Evolutionary conservation across 148 eudicot genomes (phyloP).

Genomic region (Rhododendron vialii): DNA sequence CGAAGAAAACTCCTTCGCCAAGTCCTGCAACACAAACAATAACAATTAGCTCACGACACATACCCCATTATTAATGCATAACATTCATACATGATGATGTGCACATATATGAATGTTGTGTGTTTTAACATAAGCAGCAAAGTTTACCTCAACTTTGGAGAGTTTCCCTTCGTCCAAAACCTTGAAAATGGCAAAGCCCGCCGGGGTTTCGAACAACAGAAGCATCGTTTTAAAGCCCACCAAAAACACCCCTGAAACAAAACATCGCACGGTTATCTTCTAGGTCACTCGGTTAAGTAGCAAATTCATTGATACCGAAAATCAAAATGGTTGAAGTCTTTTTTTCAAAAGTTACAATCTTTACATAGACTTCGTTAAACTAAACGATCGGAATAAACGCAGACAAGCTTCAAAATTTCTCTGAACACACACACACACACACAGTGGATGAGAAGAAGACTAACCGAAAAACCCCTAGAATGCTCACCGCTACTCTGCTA

Average conservation of each 20-base stretch:
- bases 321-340: neutral
- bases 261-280: neutral
- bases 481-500: neutral
- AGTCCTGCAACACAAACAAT: slow-evolving; percentile 48
- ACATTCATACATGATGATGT: no score
- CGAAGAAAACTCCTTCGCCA: slow-evolving; percentile 58
- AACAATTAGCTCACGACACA: neutral
- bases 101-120: neutral
- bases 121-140: no score
- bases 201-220: slow-evolving; percentile 79
- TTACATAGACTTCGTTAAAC: neutral
- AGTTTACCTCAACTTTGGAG: slow-evolving; percentile 61
- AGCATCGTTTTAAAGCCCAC: slow-evolving; percentile 38
- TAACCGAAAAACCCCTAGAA: neutral
- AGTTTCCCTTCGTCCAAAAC: slow-evolving; percentile 88
- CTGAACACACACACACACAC: no score
- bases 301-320: neutral
- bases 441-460: neutral
- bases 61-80: neutral
- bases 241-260: slow-evolving; percentile 8
- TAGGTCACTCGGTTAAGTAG: neutral
- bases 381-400: neutral
- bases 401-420: neutral
- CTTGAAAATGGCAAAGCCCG: slow-evolving; percentile 88
- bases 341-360: neutral